These are phyloP conservation scores for Malassezia psittaci DNA, from an alignment of 1,284 basidiomycete genomes.

Conservation along the genomic window DNA sequence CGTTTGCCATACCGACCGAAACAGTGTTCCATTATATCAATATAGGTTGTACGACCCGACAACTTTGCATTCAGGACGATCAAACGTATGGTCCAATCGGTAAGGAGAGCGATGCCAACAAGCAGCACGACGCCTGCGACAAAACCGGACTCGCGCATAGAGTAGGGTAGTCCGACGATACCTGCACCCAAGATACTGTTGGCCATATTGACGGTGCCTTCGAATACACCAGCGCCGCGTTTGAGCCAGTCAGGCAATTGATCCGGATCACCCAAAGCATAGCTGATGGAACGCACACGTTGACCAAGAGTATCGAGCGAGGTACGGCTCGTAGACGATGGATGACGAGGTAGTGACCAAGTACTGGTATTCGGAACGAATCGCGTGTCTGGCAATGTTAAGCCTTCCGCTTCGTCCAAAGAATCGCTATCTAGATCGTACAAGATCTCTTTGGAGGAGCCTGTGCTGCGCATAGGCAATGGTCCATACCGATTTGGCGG, in stretches of 20 bases:
- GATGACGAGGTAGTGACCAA: slow-evolving; percentile 17
- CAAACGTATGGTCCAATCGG: slow-evolving; percentile 96
- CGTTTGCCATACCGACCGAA: slow-evolving; percentile 58
- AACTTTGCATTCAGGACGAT: slow-evolving; percentile 86
- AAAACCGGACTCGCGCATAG: slow-evolving; percentile 82
- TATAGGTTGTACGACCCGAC: slow-evolving; percentile 81
- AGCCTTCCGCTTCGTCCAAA: slow-evolving; percentile 23
- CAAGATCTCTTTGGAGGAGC: slow-evolving; percentile 44
- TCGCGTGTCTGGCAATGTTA: slow-evolving; percentile 2
- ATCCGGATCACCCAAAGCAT: slow-evolving; percentile 46
- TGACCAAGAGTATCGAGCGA: slow-evolving; percentile 31
- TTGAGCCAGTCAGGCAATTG: slow-evolving; percentile 48
- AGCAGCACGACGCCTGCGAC: slow-evolving; percentile 73
- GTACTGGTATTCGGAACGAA: slow-evolving; percentile 6
- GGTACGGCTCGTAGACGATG: slow-evolving; percentile 15
- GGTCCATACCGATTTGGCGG: neutral
- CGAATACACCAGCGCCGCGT: slow-evolving; percentile 64
- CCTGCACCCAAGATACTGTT: slow-evolving; percentile 94
- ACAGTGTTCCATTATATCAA: slow-evolving; percentile 89
- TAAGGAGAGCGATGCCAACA: slow-evolving; percentile 67
- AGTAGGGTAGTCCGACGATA: slow-evolving; percentile 64
- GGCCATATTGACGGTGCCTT: slow-evolving; percentile 84
- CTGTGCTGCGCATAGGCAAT: slow-evolving; percentile 30
- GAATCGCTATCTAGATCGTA: slow-evolving; percentile 48
- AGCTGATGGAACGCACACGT: slow-evolving; percentile 28